Evolutionary conservation across 164 flowering plant species (phyloP), one percentile per base, ranked within the genome.

Genomic region (Umbilicus rupestris): DNA sequence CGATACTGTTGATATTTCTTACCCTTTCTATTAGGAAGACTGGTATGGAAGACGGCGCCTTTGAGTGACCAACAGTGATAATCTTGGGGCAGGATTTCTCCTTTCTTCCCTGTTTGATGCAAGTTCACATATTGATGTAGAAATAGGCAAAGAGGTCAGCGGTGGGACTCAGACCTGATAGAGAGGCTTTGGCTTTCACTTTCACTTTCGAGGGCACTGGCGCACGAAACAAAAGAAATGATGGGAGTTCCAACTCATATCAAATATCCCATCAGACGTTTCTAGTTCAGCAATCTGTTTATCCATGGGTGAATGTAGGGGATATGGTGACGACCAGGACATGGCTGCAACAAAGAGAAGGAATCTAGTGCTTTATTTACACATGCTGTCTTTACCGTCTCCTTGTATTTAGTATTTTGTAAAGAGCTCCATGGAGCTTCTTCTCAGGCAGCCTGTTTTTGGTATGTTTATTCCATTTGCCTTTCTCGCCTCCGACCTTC

Each of bases 1-100:
- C 97, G 12, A 76, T 90, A 16, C 66, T 90, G 63, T 75, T 90
- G 45, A 88, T 90, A 73, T 85, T 78, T 75, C 83, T 90, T 73
- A 88, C 94, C 0, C 85, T 90, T 46, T 75, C 90, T 2, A 70
- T 83, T 33, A 44, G 76, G 26, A 86, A 81, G 69, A 33, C 69
- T 20, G 72, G 52, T 63, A 75, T 46, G 3, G 81, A 77, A 7
- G 80, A 68, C 1, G 66, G 16, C 30, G 71, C 49, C 37, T 62
- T 75, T 6, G 75, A 77, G 45, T 77, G 71, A 72, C 57, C 28
- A 55, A 55, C 24, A 55, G 5, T 3, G 16, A 26, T 28, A 55
- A 22, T 50, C 57, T 22, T 50, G 20, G 28, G 20, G 29, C 57
- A 50, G 57, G 57, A 50, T 20, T 20, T 50, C 20, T 20, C 12